Base-by-base conservation (phyloP, 352 stramenopile species). In the Peronospora tabacina region DNA sequence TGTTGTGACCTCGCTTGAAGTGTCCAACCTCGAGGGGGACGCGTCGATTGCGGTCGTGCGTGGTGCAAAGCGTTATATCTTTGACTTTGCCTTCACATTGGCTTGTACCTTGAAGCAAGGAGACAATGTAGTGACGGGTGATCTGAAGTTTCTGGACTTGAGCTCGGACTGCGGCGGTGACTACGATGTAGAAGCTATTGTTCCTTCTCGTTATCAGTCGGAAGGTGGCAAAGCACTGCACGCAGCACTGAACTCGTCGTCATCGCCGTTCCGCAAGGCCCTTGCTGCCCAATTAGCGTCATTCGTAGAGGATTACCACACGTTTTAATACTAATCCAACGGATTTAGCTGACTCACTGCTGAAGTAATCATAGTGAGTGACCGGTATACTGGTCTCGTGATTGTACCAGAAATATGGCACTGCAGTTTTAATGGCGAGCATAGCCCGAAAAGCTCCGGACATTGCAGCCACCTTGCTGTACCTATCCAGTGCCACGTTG, bases 61-160 rank as follows among this genome's bases (percentile, higher is more conserved):
- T 48, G 93, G 89, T 39, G 92, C 93, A 41, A 98, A 97, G 65
- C 78, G 89, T 47, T 97, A 96, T 64, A 90, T 93, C 48, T 93
- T 90, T 44, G 82, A 90, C 57, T 86, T 90, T 17, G 66, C 63
- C 32, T 89, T 90, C 48, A 68, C 67, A 35, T 43, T 93, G 34
- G 61, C 68, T 16, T 79, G 68, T 39, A 63, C 52, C 17, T 39
- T 82, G 35, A 45, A 68, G 42, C 49, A 68, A 33, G 47, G 54
- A 7, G 61, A 61, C 15, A 60, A 29, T 45, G 46, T 52, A 2
- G 46, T 64, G 22, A 24, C 58, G 9, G 79, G 75, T 28, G 71
- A 87, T 20, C 67, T 93, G 35, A 81, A 80, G 62, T 93, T 89
- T 54, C 39, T 90, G 34, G 79, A 93, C 50, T 52, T 90, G 62